Conservation (phyloP, 331 rosid genomes). For the Quercus lobata region DNA sequence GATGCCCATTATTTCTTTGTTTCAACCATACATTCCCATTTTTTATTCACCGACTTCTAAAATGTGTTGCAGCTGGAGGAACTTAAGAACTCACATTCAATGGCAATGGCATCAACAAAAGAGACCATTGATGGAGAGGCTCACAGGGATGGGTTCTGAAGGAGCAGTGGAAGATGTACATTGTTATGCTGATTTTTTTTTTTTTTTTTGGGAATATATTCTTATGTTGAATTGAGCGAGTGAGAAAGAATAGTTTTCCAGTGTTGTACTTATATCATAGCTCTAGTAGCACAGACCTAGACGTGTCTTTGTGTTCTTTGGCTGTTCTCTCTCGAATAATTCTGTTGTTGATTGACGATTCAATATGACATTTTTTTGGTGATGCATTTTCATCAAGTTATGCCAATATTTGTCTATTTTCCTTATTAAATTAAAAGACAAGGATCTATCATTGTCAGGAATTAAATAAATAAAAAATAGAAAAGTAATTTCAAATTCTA, state of each 20-base stretch:
- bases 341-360: not conserved
- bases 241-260: not conserved
- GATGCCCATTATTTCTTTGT: conserved; percentile 3
- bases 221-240: not conserved
- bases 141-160: conserved; percentile 36
- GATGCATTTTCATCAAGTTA: not conserved
- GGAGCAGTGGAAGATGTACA: not conserved
- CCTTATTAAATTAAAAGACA: not conserved
- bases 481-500: not conserved
- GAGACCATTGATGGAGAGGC: conserved; percentile 53
- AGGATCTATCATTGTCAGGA: not conserved
- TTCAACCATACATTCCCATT: not conserved
- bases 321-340: not conserved
- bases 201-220: not conserved
- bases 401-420: not conserved
- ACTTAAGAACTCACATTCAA: conserved; percentile 39
- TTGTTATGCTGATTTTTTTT: not conserved
- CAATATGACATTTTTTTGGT: not conserved
- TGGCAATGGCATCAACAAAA: conserved; percentile 37
- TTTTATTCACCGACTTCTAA: conserved; percentile 1
- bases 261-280: not conserved
- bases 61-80: conserved; percentile 62
- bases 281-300: not conserved
- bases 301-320: not conserved
- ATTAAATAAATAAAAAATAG: not conserved